Evolutionary conservation across 768 basidiomycete species (phyloP).

Genomic region (Baorangia bicolor): DNA sequence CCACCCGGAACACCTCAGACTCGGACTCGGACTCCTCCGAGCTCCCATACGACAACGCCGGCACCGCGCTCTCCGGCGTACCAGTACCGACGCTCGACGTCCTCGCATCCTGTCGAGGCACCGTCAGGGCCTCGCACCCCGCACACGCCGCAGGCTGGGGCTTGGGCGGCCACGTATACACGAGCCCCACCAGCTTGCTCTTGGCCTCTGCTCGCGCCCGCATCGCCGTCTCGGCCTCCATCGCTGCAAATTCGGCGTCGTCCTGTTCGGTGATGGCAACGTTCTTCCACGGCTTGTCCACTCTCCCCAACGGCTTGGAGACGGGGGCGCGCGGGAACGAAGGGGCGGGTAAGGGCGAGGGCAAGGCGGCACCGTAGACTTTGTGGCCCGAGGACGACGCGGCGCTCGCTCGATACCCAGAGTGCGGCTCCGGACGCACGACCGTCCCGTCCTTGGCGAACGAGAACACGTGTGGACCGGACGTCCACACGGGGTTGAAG

Average conservation of each 20-base stretch:
- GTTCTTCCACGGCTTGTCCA: constrained; percentile 30
- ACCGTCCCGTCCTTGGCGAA: constrained; percentile 22
- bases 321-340: not conserved
- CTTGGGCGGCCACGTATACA: constrained; percentile 28
- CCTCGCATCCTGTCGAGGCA: not conserved
- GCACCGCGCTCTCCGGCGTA: not conserved
- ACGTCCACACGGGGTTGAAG: constrained; percentile 40
- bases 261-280: constrained; percentile 29
- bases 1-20: constrained; percentile 2
- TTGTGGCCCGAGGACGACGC: not conserved
- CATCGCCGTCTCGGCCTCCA: not conserved
- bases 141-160: not conserved
- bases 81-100: not conserved
- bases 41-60: constrained; percentile 9
- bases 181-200: constrained; percentile 2
- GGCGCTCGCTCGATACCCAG: not conserved
- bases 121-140: constrained; percentile 1
- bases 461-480: constrained; percentile 23
- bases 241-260: constrained; percentile 18
- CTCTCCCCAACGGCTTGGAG: not conserved
- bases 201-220: not conserved
- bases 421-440: not conserved
- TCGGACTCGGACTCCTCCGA: constrained; percentile 14
- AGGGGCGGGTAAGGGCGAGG: too few species aligned
- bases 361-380: too few species aligned